A percentile compares a stretch with the other conserved stretches of the same genome.
These are phyloP conservation scores for Aspergillus floridensis DNA, from an alignment of 2,329 filamentous ascomycete genomes.

Conservation along the genomic window DNA sequence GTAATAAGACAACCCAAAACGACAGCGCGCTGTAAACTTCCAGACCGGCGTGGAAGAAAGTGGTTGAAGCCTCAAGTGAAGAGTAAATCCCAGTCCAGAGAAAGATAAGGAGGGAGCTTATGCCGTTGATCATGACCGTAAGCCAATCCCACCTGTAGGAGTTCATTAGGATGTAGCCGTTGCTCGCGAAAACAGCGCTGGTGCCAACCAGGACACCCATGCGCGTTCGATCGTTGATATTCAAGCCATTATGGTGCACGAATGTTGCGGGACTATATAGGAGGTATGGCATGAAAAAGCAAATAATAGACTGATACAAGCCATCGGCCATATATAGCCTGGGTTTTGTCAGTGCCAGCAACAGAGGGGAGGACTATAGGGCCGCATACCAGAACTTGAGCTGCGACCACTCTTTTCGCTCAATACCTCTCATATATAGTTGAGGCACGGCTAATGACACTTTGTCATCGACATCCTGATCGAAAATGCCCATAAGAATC, in stretches of 20 bases:
- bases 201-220: slow-evolving; percentile 86
- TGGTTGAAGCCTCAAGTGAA: slow-evolving; percentile 55
- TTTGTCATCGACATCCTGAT: slow-evolving; percentile 93
- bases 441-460: slow-evolving; percentile 93
- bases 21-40: slow-evolving; percentile 77
- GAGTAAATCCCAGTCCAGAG: slow-evolving; percentile 94
- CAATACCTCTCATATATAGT: slow-evolving; percentile 91
- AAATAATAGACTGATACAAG: slow-evolving; percentile 88
- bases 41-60: slow-evolving; percentile 72
- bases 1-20: slow-evolving; percentile 82
- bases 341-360: slow-evolving; percentile 27
- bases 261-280: slow-evolving; percentile 69
- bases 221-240: slow-evolving; percentile 74
- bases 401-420: slow-evolving; percentile 94
- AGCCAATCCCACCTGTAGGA: slow-evolving; percentile 99
- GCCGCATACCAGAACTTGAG: slow-evolving; percentile 80
- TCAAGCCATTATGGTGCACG: slow-evolving; percentile 67
- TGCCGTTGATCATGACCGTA: slow-evolving; percentile 73
- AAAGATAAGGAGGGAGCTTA: slow-evolving; percentile 86
- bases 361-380: background rate
- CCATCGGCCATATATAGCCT: slow-evolving; percentile 95
- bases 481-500: slow-evolving; percentile 91
- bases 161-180: slow-evolving; percentile 92
- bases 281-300: slow-evolving; percentile 89
- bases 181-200: slow-evolving; percentile 82